Base-by-base conservation (phyloP, 805 yeast species). In the Candida silvicultrix region DNA sequence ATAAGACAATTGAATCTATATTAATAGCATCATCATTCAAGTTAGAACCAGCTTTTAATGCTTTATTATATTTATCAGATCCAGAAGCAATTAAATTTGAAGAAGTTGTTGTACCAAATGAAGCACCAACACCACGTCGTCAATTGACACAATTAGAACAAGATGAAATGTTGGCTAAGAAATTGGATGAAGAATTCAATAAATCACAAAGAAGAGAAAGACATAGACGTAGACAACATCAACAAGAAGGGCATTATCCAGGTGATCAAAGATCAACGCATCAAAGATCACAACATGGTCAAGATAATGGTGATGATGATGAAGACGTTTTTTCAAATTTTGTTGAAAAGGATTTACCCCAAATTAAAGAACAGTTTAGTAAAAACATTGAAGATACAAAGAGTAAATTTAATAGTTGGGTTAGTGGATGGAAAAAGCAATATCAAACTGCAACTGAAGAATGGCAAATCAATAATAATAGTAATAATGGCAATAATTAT, bases 1-100 rank as follows among this genome's bases (percentile, higher is more conserved):
- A 77, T 28, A 77, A 80, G 50, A 77, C 81, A 55, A 72, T 88
- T 50, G 79, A 81, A 45, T 89, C 95, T 25, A 83, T 88, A 1
- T 70, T 90, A 46, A 86, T 94, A 60, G 98, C 98, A 2, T 80
- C 95, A 18, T 78, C 75, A 41, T 96, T 95, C 25, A 71, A 76
- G 41, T 62, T 88, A 39, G 97, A 89, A 55, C 82, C 86, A 1
- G 95, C 97, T 1, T 92, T 92, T 70, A 85, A 84, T 63, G 97
- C 97, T 0, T 69, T 90, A 56, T 70, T 92, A 49, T 88, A 77
- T 54, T 67, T 88, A 45, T 81, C 87, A 16, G 97, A 90, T 64
- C 92, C 92, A 10, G 62, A 72, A 3, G 72, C 73, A 49, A 65
- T 67, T 40, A 59, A 55, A 28, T 74, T 74, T 49, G 80, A 83